Conservation (phyloP, 495 filamentous ascomycete genomes). For the Lasiosphaeris hirsuta region DNA sequence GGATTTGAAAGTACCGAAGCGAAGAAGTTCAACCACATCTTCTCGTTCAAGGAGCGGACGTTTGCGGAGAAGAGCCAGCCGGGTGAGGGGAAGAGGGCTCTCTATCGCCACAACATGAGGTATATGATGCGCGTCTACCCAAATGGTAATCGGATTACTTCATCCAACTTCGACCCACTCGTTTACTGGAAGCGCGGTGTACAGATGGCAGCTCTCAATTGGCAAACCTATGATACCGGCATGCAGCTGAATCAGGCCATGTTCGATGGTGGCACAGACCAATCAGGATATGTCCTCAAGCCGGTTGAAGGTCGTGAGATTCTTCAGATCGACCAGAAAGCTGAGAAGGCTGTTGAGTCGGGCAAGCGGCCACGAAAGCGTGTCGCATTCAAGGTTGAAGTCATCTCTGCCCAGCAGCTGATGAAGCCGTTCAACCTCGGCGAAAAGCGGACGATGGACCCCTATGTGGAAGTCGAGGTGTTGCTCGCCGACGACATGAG, state of each 20-base stretch:
- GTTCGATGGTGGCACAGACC: constrained; percentile 90
- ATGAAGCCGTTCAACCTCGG: constrained; percentile 72
- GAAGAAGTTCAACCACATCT: constrained; percentile 84
- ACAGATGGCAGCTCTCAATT: constrained; percentile 95
- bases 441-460: constrained; percentile 73
- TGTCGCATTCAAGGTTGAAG: constrained; percentile 77
- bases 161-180: constrained; percentile 89
- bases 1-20: constrained; percentile 72
- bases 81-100: constrained; percentile 63
- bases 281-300: constrained; percentile 89
- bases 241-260: constrained; percentile 97
- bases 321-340: constrained; percentile 44
- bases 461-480: constrained; percentile 92
- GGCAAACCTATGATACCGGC: constrained; percentile 94
- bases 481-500: constrained; percentile 88
- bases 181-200: constrained; percentile 92
- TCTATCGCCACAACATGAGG: constrained; percentile 85
- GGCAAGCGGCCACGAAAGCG: constrained; percentile 67
- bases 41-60: constrained; percentile 83
- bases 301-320: constrained; percentile 74
- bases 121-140: constrained; percentile 95
- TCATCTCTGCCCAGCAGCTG: constrained; percentile 92
- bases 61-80: constrained; percentile 75
- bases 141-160: constrained; percentile 69
- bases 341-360: constrained; percentile 39